phyloP scores from a whole-genome alignment of 73 alveolate species.

The Symbiodinium pilosum region DNA sequence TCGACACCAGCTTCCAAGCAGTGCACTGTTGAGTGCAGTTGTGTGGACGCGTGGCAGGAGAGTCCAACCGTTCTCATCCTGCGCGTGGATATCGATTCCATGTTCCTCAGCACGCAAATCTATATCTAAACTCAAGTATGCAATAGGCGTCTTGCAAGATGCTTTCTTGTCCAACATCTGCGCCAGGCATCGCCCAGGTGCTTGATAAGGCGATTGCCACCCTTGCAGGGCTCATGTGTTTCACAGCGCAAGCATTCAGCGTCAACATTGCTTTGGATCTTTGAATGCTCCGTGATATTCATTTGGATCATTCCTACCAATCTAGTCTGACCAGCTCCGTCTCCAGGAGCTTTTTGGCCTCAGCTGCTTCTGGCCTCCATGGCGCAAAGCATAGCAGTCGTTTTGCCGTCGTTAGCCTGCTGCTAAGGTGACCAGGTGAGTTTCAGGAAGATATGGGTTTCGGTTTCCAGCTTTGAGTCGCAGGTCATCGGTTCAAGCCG shows the following conservation, averaged over 20 bases:
- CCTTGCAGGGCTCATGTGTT: slow-evolving; percentile 29
- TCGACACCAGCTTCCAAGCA: no score
- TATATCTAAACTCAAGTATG: no score
- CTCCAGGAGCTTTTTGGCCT: no score
- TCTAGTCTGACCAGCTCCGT: no score
- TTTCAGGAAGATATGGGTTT: not conserved
- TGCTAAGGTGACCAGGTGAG: no score
- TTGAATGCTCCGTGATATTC: not conserved
- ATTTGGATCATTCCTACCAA: no score
- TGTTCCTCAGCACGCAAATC: slow-evolving; percentile 4
- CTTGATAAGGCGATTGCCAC: slow-evolving; percentile 42
- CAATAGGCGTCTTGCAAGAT: no score
- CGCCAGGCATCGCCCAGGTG: slow-evolving; percentile 20
- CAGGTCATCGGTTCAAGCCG: no score
- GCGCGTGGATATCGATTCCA: slow-evolving; percentile 29
- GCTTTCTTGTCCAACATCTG: not conserved
- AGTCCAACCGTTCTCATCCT: slow-evolving; percentile 65
- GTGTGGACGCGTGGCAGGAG: not conserved
- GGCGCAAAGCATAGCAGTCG: slow-evolving; percentile 55
- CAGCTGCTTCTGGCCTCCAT: no score
- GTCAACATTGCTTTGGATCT: not conserved
- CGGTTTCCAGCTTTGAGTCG: not conserved
- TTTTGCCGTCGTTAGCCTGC: slow-evolving; percentile 55
- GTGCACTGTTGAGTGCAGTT: no score
- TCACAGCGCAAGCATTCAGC: no score